Evolutionary conservation across 2,329 filamentous ascomycete genomes (phyloP).

Genomic region (Sodiomyces alkalinus): DNA sequence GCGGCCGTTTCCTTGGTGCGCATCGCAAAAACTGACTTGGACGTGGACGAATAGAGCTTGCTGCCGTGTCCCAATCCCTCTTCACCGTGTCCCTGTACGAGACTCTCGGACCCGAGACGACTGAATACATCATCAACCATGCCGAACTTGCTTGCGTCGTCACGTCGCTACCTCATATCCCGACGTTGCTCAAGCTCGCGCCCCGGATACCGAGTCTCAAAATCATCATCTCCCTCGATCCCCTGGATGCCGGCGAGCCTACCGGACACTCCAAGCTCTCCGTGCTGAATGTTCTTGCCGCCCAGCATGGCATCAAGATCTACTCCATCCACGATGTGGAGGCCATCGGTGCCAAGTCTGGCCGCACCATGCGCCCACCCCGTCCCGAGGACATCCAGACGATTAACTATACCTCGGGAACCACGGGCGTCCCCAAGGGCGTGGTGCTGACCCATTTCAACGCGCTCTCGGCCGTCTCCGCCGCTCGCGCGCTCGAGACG

Average conservation of each 20-base stretch:
- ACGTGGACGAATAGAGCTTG: conserved; percentile 47
- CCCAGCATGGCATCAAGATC: conserved; percentile 59
- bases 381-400: conserved; percentile 64
- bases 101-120: conserved; percentile 78
- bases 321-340: conserved; percentile 73
- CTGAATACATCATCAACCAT: conserved; percentile 94
- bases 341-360: conserved; percentile 56
- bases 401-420: conserved; percentile 83
- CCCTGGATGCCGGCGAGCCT: conserved; percentile 65
- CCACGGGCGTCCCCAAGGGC: conserved; percentile 70
- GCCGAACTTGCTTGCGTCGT: conserved; percentile 60
- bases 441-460: conserved; percentile 71
- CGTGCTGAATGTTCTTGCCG: conserved; percentile 61
- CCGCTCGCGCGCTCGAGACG: conserved; percentile 39
- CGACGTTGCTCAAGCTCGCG: conserved; percentile 63
- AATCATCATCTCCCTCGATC: conserved; percentile 75
- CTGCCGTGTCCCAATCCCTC: conserved; percentile 70
- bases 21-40: neutral
- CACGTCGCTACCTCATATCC: conserved; percentile 67
- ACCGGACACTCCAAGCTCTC: conserved; percentile 64
- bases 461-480: conserved; percentile 57
- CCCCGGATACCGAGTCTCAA: conserved; percentile 68
- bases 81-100: conserved; percentile 93
- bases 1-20: too few species aligned
- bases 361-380: conserved; percentile 57